phyloP scores from a whole-genome alignment of 805 yeast genomes.

The Wickerhamomyces xylosicus region DNA sequence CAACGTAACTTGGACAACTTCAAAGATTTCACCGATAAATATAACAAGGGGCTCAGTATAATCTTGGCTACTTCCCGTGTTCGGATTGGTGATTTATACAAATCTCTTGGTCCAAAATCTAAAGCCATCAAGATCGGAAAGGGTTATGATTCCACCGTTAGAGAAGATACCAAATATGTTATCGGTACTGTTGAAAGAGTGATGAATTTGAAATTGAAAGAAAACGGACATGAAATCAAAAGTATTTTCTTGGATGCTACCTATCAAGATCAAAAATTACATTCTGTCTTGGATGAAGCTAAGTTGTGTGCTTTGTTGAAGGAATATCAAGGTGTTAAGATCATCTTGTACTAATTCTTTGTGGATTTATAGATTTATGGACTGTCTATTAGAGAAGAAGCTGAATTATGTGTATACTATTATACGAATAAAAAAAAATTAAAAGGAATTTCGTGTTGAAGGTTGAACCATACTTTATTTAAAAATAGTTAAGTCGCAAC shows the following conservation, averaged over 20 bases:
- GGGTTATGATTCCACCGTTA: slow-evolving; percentile 16
- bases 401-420: too few relatives aligned
- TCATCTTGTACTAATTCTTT: slow-evolving; percentile 13
- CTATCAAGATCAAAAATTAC: slow-evolving; percentile 18
- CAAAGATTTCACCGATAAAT: slow-evolving; percentile 39
- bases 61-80: slow-evolving; percentile 68
- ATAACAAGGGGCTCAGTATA: slow-evolving; percentile 35
- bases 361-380: too few relatives aligned
- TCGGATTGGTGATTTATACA: slow-evolving; percentile 76
- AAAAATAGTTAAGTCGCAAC: too few relatives aligned
- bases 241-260: slow-evolving; percentile 18
- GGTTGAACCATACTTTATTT: too few relatives aligned
- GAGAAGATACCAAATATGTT: slow-evolving; percentile 18
- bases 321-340: slow-evolving; percentile 16
- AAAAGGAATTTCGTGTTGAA: too few relatives aligned
- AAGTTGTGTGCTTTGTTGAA: slow-evolving; percentile 15
- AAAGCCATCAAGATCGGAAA: slow-evolving; percentile 18
- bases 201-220: slow-evolving; percentile 9
- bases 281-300: slow-evolving; percentile 18
- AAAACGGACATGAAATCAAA: slow-evolving; percentile 10
- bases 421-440: too few relatives aligned
- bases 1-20: slow-evolving; percentile 47
- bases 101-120: slow-evolving; percentile 35
- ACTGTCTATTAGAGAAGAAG: too few relatives aligned
- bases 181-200: slow-evolving; percentile 19